Evolutionary conservation across 2,329 filamentous ascomycete genomes (phyloP).

Genomic region (Colletotrichum cereale): DNA sequence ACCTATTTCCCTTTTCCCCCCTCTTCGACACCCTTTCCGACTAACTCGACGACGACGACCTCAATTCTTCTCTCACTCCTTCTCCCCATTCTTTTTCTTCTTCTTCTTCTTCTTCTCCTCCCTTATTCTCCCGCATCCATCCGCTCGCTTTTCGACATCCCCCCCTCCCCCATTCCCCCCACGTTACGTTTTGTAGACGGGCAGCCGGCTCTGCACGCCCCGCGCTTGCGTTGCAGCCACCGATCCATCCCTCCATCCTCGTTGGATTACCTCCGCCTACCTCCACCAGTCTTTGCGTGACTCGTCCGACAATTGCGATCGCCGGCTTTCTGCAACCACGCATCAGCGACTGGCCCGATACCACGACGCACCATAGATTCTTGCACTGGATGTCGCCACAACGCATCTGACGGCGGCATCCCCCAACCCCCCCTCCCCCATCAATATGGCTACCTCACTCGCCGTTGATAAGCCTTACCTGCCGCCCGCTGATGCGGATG

Average conservation of each 20-base stretch:
- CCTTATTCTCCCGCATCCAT: neutral
- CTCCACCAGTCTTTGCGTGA: conserved; percentile 12
- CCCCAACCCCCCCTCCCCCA: conserved; percentile 32
- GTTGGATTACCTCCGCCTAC: neutral
- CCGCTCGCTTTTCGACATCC: conserved; percentile 24
- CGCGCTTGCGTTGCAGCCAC: conserved; percentile 25
- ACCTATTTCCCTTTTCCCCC: conserved; percentile 12
- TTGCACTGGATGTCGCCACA: conserved; percentile 38
- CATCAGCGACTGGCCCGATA: conserved; percentile 11
- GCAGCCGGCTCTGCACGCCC: conserved; percentile 40
- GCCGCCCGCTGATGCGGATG: conserved; percentile 51
- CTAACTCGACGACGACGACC: conserved; percentile 12
- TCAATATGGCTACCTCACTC: conserved; percentile 59
- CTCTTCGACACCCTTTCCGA: conserved; percentile 14
- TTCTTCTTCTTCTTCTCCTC: conserved; percentile 1
- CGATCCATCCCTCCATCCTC: conserved; percentile 16
- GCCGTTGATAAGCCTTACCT: conserved; percentile 57
- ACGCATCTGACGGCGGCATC: conserved; percentile 36
- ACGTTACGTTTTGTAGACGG: conserved; percentile 20
- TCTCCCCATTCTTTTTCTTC: neutral
- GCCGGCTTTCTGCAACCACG: conserved; percentile 18
- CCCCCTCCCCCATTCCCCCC: neutral
- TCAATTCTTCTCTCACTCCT: conserved; percentile 11
- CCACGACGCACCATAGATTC: conserved; percentile 7
- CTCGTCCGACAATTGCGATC: conserved; percentile 22